Conservation (phyloP, 768 basidiomycete genomes). For the Xerocomellus dryophilus region DNA sequence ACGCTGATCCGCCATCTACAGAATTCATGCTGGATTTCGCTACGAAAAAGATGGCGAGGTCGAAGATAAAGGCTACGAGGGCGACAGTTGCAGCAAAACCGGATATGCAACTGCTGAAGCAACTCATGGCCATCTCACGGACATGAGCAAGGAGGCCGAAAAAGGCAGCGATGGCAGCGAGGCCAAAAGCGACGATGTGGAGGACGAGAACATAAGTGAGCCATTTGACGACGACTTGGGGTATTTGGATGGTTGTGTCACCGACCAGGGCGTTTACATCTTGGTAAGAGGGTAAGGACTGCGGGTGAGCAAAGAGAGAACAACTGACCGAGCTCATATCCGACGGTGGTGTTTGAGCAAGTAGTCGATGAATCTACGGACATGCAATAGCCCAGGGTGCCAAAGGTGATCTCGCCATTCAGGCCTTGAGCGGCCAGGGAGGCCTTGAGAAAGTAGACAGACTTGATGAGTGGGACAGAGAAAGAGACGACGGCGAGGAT, state of each 20-base stretch:
- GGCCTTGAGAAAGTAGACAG: conserved; percentile 85
- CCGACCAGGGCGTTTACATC: conserved; percentile 83
- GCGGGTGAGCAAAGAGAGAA: neutral
- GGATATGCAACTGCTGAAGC: conserved; percentile 76
- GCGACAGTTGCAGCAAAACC: conserved; percentile 77
- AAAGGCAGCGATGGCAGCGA: conserved; percentile 66
- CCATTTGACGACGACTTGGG: conserved; percentile 87
- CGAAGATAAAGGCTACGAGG: conserved; percentile 88
- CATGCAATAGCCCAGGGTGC: conserved; percentile 87
- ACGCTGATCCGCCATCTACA: conserved; percentile 69
- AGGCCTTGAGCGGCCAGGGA: conserved; percentile 45
- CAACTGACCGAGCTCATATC: conserved; percentile 80
- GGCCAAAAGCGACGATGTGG: conserved; percentile 81
- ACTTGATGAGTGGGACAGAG: conserved; percentile 86
- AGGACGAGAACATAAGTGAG: conserved; percentile 91
- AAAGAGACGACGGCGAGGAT: conserved; percentile 87
- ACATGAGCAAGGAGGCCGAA: conserved; percentile 89
- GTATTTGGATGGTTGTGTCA: conserved; percentile 67
- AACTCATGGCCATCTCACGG: conserved; percentile 81
- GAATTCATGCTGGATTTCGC: conserved; percentile 80
- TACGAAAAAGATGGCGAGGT: conserved; percentile 86
- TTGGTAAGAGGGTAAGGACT: conserved; percentile 31
- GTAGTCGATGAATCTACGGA: conserved; percentile 51
- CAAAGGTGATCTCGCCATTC: conserved; percentile 73
- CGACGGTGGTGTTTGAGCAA: conserved; percentile 79